Evolutionary conservation across 768 basidiomycete species (phyloP).

Genomic region (Polyporus arcularius): DNA sequence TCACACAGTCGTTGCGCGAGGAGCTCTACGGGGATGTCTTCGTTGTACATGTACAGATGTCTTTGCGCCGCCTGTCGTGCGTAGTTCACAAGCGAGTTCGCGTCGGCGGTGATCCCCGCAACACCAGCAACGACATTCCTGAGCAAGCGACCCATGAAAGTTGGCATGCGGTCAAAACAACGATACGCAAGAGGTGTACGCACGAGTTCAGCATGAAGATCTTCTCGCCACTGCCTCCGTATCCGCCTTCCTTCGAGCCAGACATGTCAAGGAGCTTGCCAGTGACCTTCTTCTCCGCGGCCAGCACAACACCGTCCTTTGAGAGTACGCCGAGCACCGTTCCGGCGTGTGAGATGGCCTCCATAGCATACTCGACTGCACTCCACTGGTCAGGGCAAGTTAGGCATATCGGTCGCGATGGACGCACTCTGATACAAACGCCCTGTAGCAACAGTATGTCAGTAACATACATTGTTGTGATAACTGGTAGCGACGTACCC

Average conservation of each 20-base stretch:
- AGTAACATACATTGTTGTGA: constrained; percentile 5
- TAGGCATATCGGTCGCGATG: background rate
- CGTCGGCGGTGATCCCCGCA: constrained; percentile 95
- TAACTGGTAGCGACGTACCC: constrained; percentile 47
- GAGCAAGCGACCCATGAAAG: background rate
- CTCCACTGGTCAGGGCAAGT: constrained; percentile 3
- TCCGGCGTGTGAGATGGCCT: constrained; percentile 95
- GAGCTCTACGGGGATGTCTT: constrained; percentile 97
- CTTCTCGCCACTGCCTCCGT: constrained; percentile 97
- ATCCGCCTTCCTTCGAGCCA: constrained; percentile 81
- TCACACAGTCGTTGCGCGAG: constrained; percentile 93
- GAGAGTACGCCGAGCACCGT: constrained; percentile 93
- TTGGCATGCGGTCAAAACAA: background rate
- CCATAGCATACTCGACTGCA: constrained; percentile 99
- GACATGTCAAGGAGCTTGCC: constrained; percentile 95
- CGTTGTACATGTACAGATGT: constrained; percentile 89
- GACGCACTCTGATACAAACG: constrained; percentile 93
- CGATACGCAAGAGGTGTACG: constrained; percentile 30
- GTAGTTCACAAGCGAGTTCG: constrained; percentile 95
- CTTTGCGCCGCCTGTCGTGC: constrained; percentile 88
- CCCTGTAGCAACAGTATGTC: constrained; percentile 47
- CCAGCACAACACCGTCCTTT: constrained; percentile 87
- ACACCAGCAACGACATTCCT: constrained; percentile 96
- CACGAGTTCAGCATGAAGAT: constrained; percentile 93
- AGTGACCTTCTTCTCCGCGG: constrained; percentile 97